Evolutionary conservation across 2,329 filamentous ascomycete species (phyloP).

Genomic region (Alternaria infectoria): DNA sequence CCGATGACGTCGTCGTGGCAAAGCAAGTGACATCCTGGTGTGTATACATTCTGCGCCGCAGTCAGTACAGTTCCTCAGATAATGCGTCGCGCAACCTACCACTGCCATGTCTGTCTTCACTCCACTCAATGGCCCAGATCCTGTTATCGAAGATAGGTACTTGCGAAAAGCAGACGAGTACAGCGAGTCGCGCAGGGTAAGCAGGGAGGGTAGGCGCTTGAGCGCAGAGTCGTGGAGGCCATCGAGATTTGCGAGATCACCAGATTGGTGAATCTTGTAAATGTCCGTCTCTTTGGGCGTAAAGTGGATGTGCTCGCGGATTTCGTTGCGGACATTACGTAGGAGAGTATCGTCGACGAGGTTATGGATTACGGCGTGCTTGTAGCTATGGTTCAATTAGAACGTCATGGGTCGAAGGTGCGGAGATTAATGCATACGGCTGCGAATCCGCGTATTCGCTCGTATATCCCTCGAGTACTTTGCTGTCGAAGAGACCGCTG

Average conservation of each 20-base stretch:
- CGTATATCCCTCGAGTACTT: slow-evolving; percentile 43
- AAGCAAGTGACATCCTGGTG: slow-evolving; percentile 90
- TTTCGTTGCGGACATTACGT: slow-evolving; percentile 85
- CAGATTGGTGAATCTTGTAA: slow-evolving; percentile 99
- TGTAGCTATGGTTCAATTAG: slow-evolving; percentile 64
- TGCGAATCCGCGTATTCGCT: slow-evolving; percentile 47
- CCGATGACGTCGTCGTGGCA: slow-evolving; percentile 99
- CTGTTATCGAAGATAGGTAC: slow-evolving; percentile 86
- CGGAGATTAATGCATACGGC: slow-evolving; percentile 39
- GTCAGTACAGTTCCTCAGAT: slow-evolving; percentile 17
- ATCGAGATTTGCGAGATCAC: slow-evolving; percentile 94
- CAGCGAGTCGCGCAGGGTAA: slow-evolving; percentile 88
- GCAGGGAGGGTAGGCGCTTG: slow-evolving; percentile 84
- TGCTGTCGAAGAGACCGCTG: slow-evolving; percentile 46
- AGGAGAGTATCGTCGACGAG: slow-evolving; percentile 83
- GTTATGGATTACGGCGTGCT: slow-evolving; percentile 85
- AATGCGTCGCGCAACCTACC: slow-evolving; percentile 33
- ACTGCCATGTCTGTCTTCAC: slow-evolving; percentile 99
- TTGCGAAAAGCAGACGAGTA: slow-evolving; percentile 90
- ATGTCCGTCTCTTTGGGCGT: slow-evolving; percentile 99
- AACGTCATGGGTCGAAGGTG: background rate
- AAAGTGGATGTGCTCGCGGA: slow-evolving; percentile 89
- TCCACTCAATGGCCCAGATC: slow-evolving; percentile 84
- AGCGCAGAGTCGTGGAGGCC: slow-evolving; percentile 87
- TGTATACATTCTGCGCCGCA: slow-evolving; percentile 76